phyloP scores from a whole-genome alignment of 805 yeast genomes.

The Saturnispora hagleri region DNA sequence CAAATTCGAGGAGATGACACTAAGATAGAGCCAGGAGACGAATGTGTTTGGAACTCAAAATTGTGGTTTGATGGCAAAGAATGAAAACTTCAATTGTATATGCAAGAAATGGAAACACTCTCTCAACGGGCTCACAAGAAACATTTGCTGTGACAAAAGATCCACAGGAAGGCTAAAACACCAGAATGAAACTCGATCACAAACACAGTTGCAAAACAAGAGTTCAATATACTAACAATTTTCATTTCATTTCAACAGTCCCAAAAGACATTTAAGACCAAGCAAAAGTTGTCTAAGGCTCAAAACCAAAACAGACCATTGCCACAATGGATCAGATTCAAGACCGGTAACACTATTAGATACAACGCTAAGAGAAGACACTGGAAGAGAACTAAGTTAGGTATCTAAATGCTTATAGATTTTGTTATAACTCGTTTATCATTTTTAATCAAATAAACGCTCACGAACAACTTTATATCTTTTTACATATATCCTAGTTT shows the following conservation, averaged over 20 bases:
- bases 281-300: conserved; percentile 99
- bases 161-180: no score
- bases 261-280: conserved; percentile 92
- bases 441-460: background rate
- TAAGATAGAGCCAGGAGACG: no score
- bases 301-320: conserved; percentile 98
- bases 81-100: no score
- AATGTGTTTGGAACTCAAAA: no score
- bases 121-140: no score
- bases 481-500: conserved; percentile 1
- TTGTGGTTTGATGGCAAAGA: no score
- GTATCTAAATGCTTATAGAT: conserved; percentile 51
- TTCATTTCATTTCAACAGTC: conserved; percentile 38
- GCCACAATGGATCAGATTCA: conserved; percentile 99
- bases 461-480: background rate
- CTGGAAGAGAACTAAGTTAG: conserved; percentile 99
- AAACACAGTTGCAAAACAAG: no score
- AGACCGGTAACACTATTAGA: conserved; percentile 96
- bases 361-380: conserved; percentile 99
- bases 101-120: background rate
- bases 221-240: background rate
- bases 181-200: no score
- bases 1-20: background rate
- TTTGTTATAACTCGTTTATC: background rate
- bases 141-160: no score